These are phyloP conservation scores for Pichia californica DNA, from an alignment of 805 yeast genomes.

Conservation along the genomic window DNA sequence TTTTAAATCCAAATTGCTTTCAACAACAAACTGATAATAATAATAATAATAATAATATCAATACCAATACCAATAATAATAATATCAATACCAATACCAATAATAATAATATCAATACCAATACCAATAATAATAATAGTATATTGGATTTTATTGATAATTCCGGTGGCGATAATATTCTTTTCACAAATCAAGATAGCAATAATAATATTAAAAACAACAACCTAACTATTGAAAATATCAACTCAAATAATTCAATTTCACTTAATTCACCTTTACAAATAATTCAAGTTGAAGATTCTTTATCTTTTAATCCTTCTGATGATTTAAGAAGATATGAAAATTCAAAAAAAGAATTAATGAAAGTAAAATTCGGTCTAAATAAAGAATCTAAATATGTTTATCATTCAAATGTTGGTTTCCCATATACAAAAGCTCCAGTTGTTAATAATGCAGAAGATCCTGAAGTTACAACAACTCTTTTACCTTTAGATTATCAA, in stretches of 20 bases:
- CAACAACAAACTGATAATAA: conserved; percentile 3
- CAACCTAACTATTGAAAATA: neutral
- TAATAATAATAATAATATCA: neutral
- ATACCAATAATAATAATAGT: neutral
- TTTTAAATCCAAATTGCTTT: conserved; percentile 46
- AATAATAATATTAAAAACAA: neutral
- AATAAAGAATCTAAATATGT: conserved; percentile 8
- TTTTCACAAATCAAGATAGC: neutral
- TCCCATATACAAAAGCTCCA: conserved; percentile 9
- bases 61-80: neutral
- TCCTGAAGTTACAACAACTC: conserved; percentile 22
- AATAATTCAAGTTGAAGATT: no score
- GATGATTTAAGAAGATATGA: conserved; percentile 33
- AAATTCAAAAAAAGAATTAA: conserved; percentile 40
- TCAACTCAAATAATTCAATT: no score
- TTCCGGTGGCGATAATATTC: neutral
- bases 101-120: neutral
- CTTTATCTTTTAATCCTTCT: conserved; percentile 5
- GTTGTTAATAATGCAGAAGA: conserved; percentile 14
- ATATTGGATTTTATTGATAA: neutral
- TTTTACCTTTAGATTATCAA: conserved; percentile 27
- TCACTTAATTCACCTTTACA: no score
- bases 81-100: neutral
- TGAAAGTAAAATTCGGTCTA: conserved; percentile 49
- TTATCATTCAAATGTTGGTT: conserved; percentile 27